These are phyloP conservation scores for Suillus clintonianus DNA, from an alignment of 768 basidiomycete genomes.

Conservation along the genomic window DNA sequence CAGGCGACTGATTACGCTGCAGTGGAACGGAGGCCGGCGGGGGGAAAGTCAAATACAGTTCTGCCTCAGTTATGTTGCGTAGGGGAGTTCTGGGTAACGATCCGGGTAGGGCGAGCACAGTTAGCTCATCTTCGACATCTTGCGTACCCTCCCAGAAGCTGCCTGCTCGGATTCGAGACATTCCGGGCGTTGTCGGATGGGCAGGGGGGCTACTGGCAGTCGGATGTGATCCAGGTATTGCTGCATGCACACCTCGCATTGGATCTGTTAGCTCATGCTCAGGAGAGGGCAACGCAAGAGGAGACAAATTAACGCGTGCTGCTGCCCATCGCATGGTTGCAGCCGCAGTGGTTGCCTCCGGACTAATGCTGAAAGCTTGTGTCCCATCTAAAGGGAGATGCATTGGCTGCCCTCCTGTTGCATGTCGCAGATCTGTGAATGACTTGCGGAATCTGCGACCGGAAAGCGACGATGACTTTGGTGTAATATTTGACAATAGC, in stretches of 20 bases:
- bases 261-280: conserved; percentile 93
- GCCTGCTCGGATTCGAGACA: conserved; percentile 54
- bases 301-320: conserved; percentile 78
- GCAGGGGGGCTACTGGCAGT: conserved; percentile 34
- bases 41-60: not conserved
- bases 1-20: conserved; percentile 24
- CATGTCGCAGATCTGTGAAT: conserved; percentile 44
- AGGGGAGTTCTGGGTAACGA: conserved; percentile 26
- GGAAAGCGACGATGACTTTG: conserved; percentile 26
- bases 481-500: conserved; percentile 24
- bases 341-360: conserved; percentile 66
- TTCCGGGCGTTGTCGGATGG: conserved; percentile 47
- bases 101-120: conserved; percentile 23
- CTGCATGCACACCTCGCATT: conserved; percentile 71
- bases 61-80: conserved; percentile 8
- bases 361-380: conserved; percentile 34
- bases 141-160: conserved; percentile 81
- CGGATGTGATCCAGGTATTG: conserved; percentile 63
- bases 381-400: conserved; percentile 30
- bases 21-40: conserved; percentile 19
- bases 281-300: conserved; percentile 85
- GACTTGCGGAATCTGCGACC: conserved; percentile 48
- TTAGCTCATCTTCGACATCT: conserved; percentile 46
- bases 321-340: conserved; percentile 89
- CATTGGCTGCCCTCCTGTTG: conserved; percentile 23